Percentiles rank a stretch among this genome's conserved stretches.
These are phyloP conservation scores for Rhipidocladum racemiflorum DNA, from an alignment of 176 grass and related monocot species.

Conservation along the genomic window DNA sequence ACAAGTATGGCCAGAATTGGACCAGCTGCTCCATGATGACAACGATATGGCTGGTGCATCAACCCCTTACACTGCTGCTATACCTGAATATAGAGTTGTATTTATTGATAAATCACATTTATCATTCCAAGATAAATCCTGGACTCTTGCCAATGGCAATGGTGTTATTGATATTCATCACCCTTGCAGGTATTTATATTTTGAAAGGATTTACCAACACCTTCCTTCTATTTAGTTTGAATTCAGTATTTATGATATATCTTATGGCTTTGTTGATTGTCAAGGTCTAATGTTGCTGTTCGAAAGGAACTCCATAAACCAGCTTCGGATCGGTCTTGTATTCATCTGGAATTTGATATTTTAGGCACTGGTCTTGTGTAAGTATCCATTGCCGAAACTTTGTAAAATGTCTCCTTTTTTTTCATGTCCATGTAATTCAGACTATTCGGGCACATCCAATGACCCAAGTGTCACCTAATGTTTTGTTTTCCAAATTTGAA, in stretches of 20 bases:
- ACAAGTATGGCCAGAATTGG: slow-evolving; percentile 82
- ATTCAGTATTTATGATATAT: slow-evolving; percentile 23
- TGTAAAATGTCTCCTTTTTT: not conserved
- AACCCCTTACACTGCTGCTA: slow-evolving; percentile 86
- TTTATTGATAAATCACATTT: slow-evolving; percentile 60
- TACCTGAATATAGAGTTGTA: slow-evolving; percentile 84
- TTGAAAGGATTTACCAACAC: slow-evolving; percentile 3
- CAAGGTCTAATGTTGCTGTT: slow-evolving; percentile 78
- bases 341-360: slow-evolving; percentile 91
- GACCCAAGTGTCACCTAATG: too few species aligned
- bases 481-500: not conserved
- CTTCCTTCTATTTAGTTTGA: slow-evolving; percentile 10
- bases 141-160: slow-evolving; percentile 68
- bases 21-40: slow-evolving; percentile 69
- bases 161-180: slow-evolving; percentile 72
- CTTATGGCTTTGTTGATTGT: slow-evolving; percentile 16
- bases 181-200: slow-evolving; percentile 63
- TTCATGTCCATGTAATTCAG: not conserved
- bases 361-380: slow-evolving; percentile 71
- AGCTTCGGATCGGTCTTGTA: slow-evolving; percentile 83
- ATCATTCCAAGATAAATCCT: slow-evolving; percentile 52
- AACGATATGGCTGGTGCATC: slow-evolving; percentile 63
- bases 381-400: slow-evolving; percentile 3
- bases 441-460: not conserved
- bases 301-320: slow-evolving; percentile 78